phyloP scores from a whole-genome alignment of 2,329 filamentous ascomycete species.

The Fusarium neocosmosporiellum region DNA sequence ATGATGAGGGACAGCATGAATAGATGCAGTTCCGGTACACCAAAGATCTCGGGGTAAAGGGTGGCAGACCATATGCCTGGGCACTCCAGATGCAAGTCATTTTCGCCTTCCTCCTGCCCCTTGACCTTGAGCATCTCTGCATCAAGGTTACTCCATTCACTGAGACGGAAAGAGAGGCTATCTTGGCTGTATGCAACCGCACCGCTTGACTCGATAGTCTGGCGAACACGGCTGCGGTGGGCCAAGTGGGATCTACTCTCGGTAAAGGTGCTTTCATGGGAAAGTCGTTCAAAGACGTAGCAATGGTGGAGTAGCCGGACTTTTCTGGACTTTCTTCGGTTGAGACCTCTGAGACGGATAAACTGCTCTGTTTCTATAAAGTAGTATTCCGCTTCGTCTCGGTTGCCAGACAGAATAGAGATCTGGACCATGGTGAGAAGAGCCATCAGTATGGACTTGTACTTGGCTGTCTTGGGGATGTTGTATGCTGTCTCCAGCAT shows the following conservation, averaged over 20 bases:
- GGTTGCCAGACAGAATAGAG: constrained; percentile 14
- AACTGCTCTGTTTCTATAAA: constrained; percentile 34
- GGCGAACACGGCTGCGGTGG: constrained; percentile 13
- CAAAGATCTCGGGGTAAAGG: constrained; percentile 32
- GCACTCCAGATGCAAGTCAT: constrained; percentile 26
- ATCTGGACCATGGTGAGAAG: constrained; percentile 33
- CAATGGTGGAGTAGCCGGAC: constrained; percentile 28
- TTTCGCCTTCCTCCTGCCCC: constrained; percentile 24
- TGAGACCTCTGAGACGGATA: constrained; percentile 24
- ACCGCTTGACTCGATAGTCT: constrained; percentile 30
- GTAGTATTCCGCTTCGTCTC: constrained; percentile 27
- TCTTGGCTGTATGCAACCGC: constrained; percentile 14
- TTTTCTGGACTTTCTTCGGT: constrained; percentile 26
- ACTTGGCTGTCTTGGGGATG: constrained; percentile 27
- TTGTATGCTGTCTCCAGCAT: constrained; percentile 28
- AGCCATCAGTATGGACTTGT: constrained; percentile 33
- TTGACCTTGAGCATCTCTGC: constrained; percentile 27
- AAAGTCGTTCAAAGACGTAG: constrained; percentile 21
- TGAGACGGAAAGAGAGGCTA: constrained; percentile 19
- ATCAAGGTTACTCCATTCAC: constrained; percentile 23
- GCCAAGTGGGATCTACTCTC: constrained; percentile 4
- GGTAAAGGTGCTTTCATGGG: constrained; percentile 24
- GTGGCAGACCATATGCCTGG: constrained; percentile 32
- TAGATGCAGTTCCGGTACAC: constrained; percentile 20
- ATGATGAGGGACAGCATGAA: constrained; percentile 31